Conservation (phyloP, 805 yeast species). For the Barnettozyma californica region DNA sequence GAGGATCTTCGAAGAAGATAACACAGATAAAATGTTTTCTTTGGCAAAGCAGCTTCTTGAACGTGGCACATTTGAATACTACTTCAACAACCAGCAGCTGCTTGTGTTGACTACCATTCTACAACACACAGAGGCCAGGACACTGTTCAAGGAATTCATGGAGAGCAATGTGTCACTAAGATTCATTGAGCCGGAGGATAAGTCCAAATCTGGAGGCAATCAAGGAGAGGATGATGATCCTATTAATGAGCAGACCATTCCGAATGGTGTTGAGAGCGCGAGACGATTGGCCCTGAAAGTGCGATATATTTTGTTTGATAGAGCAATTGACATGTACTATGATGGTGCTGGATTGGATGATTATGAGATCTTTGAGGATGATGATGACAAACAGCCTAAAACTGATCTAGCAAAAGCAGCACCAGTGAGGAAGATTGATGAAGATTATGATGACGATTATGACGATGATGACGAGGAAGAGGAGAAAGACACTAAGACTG, state of each 20-base stretch:
- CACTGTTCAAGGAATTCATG: slow-evolving; percentile 41
- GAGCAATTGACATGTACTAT: slow-evolving; percentile 49
- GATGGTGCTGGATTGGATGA: slow-evolving; percentile 13
- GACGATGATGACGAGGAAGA: slow-evolving; percentile 23
- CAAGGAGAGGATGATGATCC: slow-evolving; percentile 31
- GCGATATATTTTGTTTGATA: slow-evolving; percentile 68
- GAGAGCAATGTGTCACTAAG: slow-evolving; percentile 27
- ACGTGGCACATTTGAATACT: slow-evolving; percentile 40
- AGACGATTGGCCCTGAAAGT: slow-evolving; percentile 58
- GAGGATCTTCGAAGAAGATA: slow-evolving; percentile 25
- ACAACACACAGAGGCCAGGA: slow-evolving; percentile 24
- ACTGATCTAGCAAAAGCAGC: neutral
- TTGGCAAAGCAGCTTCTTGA: slow-evolving; percentile 22
- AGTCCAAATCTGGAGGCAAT: slow-evolving; percentile 29
- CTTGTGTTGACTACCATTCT: slow-evolving; percentile 44
- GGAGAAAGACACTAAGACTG: slow-evolving; percentile 1
- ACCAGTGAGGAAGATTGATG: slow-evolving; percentile 32
- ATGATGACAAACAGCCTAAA: neutral
- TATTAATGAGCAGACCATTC: slow-evolving; percentile 32
- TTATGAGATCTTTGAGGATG: slow-evolving; percentile 17
- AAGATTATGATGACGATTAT: slow-evolving; percentile 29
- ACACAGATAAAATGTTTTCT: slow-evolving; percentile 19
- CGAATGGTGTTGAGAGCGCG: slow-evolving; percentile 39
- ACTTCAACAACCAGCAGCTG: slow-evolving; percentile 51
- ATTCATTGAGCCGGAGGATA: slow-evolving; percentile 15